Evolutionary conservation across 495 filamentous ascomycete genomes (phyloP).

Genomic region (Chlorociboria aeruginascens): DNA sequence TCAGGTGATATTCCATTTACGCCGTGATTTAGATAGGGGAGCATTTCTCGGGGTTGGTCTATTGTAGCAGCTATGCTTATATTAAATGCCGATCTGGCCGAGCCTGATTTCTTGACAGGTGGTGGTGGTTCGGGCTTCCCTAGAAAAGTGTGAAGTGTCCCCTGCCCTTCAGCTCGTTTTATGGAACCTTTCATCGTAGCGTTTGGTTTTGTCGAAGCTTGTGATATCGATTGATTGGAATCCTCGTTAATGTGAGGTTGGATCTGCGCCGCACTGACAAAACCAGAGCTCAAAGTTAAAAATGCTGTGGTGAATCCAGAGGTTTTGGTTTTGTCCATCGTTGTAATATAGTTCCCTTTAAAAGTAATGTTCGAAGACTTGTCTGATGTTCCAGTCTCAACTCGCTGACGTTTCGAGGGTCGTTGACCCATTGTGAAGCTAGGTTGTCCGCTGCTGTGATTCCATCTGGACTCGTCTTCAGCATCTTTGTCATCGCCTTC

Average conservation of each 20-base stretch:
- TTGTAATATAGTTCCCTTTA: constrained; percentile 12
- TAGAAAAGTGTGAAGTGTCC: constrained; percentile 35
- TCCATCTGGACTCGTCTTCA: constrained; percentile 22
- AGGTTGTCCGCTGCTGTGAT: constrained; percentile 20
- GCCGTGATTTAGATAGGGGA: too few species aligned
- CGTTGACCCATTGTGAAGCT: constrained; percentile 22
- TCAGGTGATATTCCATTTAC: constrained; percentile 15
- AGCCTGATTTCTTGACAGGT: constrained; percentile 13
- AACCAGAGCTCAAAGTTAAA: constrained; percentile 10
- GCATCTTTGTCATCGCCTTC: constrained; percentile 32
- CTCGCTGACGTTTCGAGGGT: constrained; percentile 20
- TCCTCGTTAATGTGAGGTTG: constrained; percentile 9
- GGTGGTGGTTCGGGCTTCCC: constrained; percentile 11
- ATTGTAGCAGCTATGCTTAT: not conserved
- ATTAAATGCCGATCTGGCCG: constrained; percentile 30
- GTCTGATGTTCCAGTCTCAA: constrained; percentile 19
- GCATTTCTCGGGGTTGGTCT: too few species aligned
- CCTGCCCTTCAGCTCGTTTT: constrained; percentile 30
- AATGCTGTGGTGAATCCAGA: constrained; percentile 16
- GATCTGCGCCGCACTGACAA: constrained; percentile 20
- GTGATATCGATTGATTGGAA: constrained; percentile 6
- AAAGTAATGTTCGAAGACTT: too few species aligned
- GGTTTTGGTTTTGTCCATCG: constrained; percentile 13
- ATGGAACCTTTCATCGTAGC: constrained; percentile 9
- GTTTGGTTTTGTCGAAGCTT: constrained; percentile 11